A percentile compares a stretch with the other conserved stretches of the same genome.
phyloP scores from a whole-genome alignment of 257 asterid species.

The Capsicum baccatum region DNA sequence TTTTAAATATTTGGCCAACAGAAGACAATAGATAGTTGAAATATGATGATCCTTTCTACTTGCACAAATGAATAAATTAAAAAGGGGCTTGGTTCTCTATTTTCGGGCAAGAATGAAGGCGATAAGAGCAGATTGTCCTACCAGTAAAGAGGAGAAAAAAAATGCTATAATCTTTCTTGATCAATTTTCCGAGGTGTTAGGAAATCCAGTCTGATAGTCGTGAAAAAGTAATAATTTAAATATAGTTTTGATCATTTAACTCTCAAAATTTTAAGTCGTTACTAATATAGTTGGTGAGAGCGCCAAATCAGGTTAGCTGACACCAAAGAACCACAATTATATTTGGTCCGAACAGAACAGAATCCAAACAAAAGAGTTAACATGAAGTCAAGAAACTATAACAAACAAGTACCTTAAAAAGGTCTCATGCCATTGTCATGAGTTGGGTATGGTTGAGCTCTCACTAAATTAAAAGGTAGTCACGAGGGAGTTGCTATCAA shows the following conservation, averaged over 20 bases:
- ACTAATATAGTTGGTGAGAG: neutral
- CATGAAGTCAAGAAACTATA: slow-evolving; percentile 19
- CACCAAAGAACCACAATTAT: neutral
- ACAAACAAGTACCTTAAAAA: slow-evolving; percentile 13
- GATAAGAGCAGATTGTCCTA: neutral
- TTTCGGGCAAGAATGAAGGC: neutral
- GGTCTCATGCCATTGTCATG: slow-evolving; percentile 9
- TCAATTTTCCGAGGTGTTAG: neutral
- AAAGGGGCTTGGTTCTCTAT: neutral
- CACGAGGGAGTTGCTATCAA: neutral
- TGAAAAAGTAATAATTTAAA: too few relatives aligned
- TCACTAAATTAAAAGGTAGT: neutral
- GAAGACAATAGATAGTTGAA: too few relatives aligned
- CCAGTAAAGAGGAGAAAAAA: neutral
- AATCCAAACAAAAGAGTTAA: slow-evolving; percentile 23
- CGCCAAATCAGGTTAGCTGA: neutral
- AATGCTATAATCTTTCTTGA: neutral
- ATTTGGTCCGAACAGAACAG: slow-evolving; percentile 2
- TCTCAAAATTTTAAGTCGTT: neutral
- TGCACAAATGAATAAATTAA: too few relatives aligned
- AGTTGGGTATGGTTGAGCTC: neutral
- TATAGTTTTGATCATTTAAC: neutral
- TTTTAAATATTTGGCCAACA: too few relatives aligned
- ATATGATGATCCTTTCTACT: too few relatives aligned
- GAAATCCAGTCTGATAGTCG: neutral